Evolutionary conservation across 148 eudicot species (phyloP).

Genomic region (Polygonum maritimum): DNA sequence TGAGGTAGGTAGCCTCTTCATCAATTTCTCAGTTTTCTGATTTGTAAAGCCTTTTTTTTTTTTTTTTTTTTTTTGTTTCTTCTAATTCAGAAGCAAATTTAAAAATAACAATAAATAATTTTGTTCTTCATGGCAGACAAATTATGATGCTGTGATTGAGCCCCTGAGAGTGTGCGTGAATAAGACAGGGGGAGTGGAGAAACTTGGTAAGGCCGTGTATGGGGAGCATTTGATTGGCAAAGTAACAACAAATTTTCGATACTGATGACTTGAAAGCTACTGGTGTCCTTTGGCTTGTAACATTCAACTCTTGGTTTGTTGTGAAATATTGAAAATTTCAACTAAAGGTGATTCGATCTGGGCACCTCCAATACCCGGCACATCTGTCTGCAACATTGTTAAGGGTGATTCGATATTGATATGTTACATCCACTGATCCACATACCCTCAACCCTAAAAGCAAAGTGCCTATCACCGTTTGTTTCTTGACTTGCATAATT

Average conservation of each 20-base stretch:
- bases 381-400: conserved; percentile 91
- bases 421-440: too few species aligned
- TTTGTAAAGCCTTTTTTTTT: background rate
- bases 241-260: conserved; percentile 61
- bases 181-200: conserved; percentile 55
- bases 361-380: conserved; percentile 80
- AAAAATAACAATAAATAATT: background rate
- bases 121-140: conserved; percentile 47
- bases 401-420: conserved; percentile 33
- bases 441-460: background rate
- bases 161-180: conserved; percentile 69
- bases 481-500: background rate
- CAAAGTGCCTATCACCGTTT: background rate
- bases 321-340: background rate
- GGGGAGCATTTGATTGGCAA: conserved; percentile 79
- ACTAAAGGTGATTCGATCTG: conserved; percentile 79
- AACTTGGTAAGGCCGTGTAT: conserved; percentile 66
- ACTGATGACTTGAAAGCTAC: conserved; percentile 11
- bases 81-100: background rate
- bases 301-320: background rate
- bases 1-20: conserved; percentile 58
- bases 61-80: too few species aligned
- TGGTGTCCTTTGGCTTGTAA: background rate
- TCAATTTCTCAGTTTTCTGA: background rate
- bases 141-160: conserved; percentile 72